Evolutionary conservation across 2,329 filamentous ascomycete genomes (phyloP).

Genomic region (Colletotrichum sp.): DNA sequence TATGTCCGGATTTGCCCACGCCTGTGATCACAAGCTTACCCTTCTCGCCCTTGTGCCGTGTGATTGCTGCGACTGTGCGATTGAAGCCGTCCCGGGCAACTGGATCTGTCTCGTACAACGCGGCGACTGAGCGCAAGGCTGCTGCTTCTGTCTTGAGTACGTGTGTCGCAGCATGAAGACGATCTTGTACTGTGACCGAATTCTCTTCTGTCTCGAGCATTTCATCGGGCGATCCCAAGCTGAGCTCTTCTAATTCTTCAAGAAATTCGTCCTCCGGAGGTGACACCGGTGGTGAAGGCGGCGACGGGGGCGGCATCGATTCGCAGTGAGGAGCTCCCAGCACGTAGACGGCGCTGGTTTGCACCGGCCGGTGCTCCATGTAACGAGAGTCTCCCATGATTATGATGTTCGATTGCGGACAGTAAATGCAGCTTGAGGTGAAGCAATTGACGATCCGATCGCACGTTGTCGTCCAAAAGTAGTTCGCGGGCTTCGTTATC

Average conservation of each 20-base stretch:
- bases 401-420: not conserved
- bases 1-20: constrained; percentile 92
- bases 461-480: not conserved
- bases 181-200: constrained; percentile 29
- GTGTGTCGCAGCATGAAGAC: constrained; percentile 72
- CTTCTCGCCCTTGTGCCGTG: constrained; percentile 59
- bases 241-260: constrained; percentile 20
- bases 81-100: constrained; percentile 73
- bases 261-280: constrained; percentile 14
- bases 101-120: constrained; percentile 74
- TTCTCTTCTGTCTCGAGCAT: constrained; percentile 24
- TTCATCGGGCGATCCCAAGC: constrained; percentile 17
- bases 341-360: constrained; percentile 57
- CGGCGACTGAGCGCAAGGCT: constrained; percentile 76
- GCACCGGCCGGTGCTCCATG: constrained; percentile 46
- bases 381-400: constrained; percentile 19
- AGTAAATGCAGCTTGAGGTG: not conserved
- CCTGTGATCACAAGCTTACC: constrained; percentile 87
- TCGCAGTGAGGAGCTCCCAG: constrained; percentile 42
- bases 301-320: constrained; percentile 53
- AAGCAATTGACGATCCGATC: not conserved
- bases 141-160: constrained; percentile 86
- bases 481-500: constrained; percentile 5
- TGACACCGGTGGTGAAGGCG: constrained; percentile 45
- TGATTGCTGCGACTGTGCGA: constrained; percentile 73